Conservation (phyloP, 2,329 filamentous ascomycete species). For the Penicillium sp. region DNA sequence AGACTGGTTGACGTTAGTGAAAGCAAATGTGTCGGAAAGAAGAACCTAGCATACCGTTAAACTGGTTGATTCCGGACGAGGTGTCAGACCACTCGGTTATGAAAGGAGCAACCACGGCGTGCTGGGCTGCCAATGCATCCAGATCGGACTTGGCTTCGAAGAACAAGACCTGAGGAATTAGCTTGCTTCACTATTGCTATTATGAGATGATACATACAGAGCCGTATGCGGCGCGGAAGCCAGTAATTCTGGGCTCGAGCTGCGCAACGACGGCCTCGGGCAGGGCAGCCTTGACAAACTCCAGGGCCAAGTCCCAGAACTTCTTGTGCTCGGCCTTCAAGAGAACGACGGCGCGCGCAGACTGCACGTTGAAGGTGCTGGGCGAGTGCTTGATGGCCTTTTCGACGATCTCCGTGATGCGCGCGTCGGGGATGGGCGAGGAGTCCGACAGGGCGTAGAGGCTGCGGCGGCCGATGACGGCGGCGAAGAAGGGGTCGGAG, state of each 20-base stretch:
- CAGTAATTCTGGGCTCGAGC: conserved; percentile 28
- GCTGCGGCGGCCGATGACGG: conserved; percentile 25
- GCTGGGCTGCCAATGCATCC: neutral
- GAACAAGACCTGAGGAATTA: conserved; percentile 8
- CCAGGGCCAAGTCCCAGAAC: conserved; percentile 67
- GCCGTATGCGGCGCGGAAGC: conserved; percentile 70
- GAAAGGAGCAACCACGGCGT: neutral
- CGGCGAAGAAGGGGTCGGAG: conserved; percentile 20
- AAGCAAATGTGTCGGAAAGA: neutral
- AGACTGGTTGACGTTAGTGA: conserved; percentile 10
- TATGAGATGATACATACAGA: conserved; percentile 50
- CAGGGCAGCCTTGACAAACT: conserved; percentile 58
- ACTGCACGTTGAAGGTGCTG: conserved; percentile 55
- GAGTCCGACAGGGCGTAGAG: conserved; percentile 25
- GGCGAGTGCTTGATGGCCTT: conserved; percentile 66
- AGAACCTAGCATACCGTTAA: conserved; percentile 19
- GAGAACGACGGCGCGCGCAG: conserved; percentile 69
- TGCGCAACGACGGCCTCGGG: conserved; percentile 49
- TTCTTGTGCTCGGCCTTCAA: conserved; percentile 76
- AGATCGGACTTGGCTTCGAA: conserved; percentile 10
- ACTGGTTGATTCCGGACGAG: conserved; percentile 10
- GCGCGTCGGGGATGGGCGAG: conserved; percentile 26
- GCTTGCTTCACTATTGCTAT: neutral
- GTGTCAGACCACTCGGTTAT: conserved; percentile 9
- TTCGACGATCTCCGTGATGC: conserved; percentile 26